Conservation (phyloP, 106 monocot species). For the Allium sativum region DNA sequence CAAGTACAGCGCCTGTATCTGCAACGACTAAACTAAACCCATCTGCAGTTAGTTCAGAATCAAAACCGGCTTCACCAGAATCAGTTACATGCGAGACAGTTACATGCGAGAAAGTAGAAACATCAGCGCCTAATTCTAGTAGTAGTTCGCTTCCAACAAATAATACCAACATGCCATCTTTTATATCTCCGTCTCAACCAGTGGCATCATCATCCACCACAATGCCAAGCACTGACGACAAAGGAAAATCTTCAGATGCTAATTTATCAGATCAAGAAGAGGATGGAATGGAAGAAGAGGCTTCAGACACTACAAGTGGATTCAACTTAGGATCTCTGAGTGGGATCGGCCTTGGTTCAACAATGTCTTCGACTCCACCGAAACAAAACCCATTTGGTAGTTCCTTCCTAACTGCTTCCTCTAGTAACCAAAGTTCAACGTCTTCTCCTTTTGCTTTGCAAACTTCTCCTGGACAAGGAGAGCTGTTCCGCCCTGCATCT, state of each 20-base stretch:
- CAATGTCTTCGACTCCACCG: conserved; percentile 25
- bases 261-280: conserved; percentile 28
- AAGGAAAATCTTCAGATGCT: conserved; percentile 20
- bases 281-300: conserved; percentile 99
- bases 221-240: conserved; percentile 8
- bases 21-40: conserved; percentile 8
- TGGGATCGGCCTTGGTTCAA: conserved; percentile 55
- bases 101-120: conserved; percentile 1
- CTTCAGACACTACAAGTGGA: conserved; percentile 21
- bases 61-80: conserved; percentile 10
- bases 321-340: conserved; percentile 48
- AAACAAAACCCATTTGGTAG: conserved; percentile 75
- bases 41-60: conserved; percentile 3
- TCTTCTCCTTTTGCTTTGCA: conserved; percentile 27
- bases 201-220: conserved; percentile 2
- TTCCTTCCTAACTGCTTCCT: conserved; percentile 25
- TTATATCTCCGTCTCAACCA: conserved; percentile 6
- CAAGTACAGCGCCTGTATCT: not conserved
- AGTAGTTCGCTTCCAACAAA: conserved; percentile 2
- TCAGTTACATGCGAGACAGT: conserved; percentile 4
- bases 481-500: conserved; percentile 79
- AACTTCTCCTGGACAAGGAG: conserved; percentile 30
- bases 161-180: conserved; percentile 4
- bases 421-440: conserved; percentile 14
- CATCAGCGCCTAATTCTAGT: not conserved